These are phyloP conservation scores for Saturnispora kantuleensis DNA, from an alignment of 805 yeast genomes.

Conservation along the genomic window DNA sequence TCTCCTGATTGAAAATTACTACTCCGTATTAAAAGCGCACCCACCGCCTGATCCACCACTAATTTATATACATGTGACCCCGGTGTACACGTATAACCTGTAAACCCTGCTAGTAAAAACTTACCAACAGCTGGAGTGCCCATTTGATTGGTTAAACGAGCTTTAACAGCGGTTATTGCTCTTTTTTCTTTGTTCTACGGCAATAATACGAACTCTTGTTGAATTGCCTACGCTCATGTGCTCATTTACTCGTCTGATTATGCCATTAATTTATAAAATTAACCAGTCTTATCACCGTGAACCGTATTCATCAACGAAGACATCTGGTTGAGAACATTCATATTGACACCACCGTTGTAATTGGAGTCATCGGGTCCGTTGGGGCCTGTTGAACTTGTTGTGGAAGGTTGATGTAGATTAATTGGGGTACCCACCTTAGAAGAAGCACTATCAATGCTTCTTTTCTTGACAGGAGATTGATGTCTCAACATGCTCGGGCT, in stretches of 20 bases:
- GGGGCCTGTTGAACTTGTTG: too few relatives aligned
- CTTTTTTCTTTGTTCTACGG: too few relatives aligned
- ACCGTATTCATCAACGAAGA: slow-evolving; percentile 6
- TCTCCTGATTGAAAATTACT: slow-evolving; percentile 42
- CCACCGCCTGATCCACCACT: slow-evolving; percentile 40
- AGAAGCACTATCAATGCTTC: background rate
- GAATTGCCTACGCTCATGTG: too few relatives aligned
- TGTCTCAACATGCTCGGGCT: background rate
- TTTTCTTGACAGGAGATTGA: background rate
- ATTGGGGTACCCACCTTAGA: background rate
- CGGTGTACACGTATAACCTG: slow-evolving; percentile 42
- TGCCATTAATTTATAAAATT: too few relatives aligned
- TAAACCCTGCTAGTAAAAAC: slow-evolving; percentile 50
- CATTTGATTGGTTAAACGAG: too few relatives aligned
- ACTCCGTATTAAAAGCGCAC: slow-evolving; percentile 41
- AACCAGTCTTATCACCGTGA: background rate
- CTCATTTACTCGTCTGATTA: slow-evolving; percentile 2
- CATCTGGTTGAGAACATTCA: slow-evolving; percentile 5
- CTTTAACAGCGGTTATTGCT: too few relatives aligned
- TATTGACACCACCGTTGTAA: slow-evolving; percentile 2
- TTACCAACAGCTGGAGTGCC: slow-evolving; percentile 30
- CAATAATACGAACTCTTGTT: too few relatives aligned
- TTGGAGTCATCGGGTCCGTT: background rate
- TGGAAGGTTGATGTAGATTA: background rate
- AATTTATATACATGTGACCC: slow-evolving; percentile 37